Evolutionary conservation across 1,284 basidiomycete species (phyloP).

Genomic region (Lignosus rhinocerotis): DNA sequence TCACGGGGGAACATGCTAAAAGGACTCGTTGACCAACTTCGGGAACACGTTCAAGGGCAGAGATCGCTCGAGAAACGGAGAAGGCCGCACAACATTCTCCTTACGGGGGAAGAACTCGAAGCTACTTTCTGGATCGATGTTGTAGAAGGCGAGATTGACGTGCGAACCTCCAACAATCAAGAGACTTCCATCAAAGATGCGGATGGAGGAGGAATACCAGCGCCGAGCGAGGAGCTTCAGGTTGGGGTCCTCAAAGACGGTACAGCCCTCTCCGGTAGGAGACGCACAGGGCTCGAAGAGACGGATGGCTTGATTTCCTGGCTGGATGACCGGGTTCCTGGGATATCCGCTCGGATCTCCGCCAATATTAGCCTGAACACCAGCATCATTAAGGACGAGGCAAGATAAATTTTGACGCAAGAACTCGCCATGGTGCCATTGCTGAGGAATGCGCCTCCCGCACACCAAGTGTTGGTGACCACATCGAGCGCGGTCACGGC

Average conservation of each 20-base stretch:
- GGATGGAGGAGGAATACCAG: slow-evolving; percentile 45
- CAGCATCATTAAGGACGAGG: not conserved
- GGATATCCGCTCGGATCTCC: slow-evolving; percentile 43
- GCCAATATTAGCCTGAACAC: slow-evolving; percentile 38
- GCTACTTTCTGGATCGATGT: slow-evolving; percentile 44
- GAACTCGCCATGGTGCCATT: slow-evolving; percentile 46
- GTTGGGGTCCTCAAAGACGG: slow-evolving; percentile 39
- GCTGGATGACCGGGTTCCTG: slow-evolving; percentile 33
- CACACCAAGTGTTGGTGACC: slow-evolving; percentile 13
- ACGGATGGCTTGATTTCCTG: slow-evolving; percentile 32
- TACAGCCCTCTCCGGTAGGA: slow-evolving; percentile 37
- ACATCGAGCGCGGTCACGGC: slow-evolving; percentile 7
- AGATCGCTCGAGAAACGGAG: slow-evolving; percentile 41
- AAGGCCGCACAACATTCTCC: slow-evolving; percentile 43
- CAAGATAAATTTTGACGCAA: not conserved
- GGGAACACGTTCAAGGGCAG: slow-evolving; percentile 27
- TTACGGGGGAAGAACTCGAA: slow-evolving; percentile 57
- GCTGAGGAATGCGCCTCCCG: slow-evolving; percentile 39
- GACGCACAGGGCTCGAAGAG: slow-evolving; percentile 39
- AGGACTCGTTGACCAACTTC: slow-evolving; percentile 16
- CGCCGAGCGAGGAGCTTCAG: slow-evolving; percentile 35
- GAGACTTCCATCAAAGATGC: slow-evolving; percentile 42
- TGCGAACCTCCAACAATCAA: slow-evolving; percentile 44
- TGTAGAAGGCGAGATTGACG: slow-evolving; percentile 38
- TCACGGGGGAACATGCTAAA: not conserved